Percentiles rank a stretch among this genome's conserved stretches.
Conservation (phyloP, 805 yeast genomes). For the Saccharomycopsis vini region DNA sequence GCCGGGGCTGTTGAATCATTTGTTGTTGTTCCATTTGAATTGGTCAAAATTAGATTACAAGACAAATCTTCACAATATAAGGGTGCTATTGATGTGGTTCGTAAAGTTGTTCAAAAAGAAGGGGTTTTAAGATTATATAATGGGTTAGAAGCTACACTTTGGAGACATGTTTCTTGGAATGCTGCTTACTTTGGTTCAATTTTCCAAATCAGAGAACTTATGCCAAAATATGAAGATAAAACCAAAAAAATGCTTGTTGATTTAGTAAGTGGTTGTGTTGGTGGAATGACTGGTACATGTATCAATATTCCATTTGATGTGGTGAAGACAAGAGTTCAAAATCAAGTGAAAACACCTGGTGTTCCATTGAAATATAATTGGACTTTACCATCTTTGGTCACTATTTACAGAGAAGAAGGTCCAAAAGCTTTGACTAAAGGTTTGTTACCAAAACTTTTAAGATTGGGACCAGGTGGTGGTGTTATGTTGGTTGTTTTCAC, state of each 20-base stretch:
- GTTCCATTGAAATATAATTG: conserved; percentile 83
- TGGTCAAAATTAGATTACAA: conserved; percentile 90
- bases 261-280: conserved; percentile 85
- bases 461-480: conserved; percentile 99
- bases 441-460: conserved; percentile 89
- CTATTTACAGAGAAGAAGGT: conserved; percentile 86
- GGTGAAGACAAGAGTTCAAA: conserved; percentile 92
- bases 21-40: conserved; percentile 96
- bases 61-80: conserved; percentile 75
- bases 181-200: conserved; percentile 97
- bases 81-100: conserved; percentile 77
- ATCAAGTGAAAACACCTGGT: conserved; percentile 55
- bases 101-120: conserved; percentile 59
- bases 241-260: conserved; percentile 78
- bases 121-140: conserved; percentile 82
- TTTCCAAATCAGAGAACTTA: conserved; percentile 68
- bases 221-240: conserved; percentile 69
- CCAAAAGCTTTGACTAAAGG: conserved; percentile 88
- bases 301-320: conserved; percentile 96
- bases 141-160: conserved; percentile 92
- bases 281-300: conserved; percentile 95
- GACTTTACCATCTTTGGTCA: conserved; percentile 72
- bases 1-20: conserved; percentile 97
- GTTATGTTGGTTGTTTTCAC: conserved; percentile 95
- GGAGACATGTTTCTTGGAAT: conserved; percentile 97